phyloP scores from a whole-genome alignment of 352 stramenopile species.

The Phytophthora tubulina region DNA sequence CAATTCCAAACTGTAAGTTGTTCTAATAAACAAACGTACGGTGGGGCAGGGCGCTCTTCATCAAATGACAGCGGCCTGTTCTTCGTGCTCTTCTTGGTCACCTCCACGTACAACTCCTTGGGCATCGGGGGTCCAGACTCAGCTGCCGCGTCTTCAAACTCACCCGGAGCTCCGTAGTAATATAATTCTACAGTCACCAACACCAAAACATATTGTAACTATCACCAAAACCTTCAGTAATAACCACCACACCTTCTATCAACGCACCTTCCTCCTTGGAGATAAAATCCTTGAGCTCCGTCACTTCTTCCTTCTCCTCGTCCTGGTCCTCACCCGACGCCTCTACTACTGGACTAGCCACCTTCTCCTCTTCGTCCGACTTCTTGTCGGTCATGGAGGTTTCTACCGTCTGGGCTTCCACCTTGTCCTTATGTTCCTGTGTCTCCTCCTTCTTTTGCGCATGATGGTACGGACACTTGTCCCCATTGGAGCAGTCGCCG shows the following conservation, averaged over 20 bases:
- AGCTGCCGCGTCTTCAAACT: slow-evolving; percentile 54
- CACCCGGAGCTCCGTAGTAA: slow-evolving; percentile 81
- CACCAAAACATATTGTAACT: slow-evolving; percentile 2
- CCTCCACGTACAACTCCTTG: slow-evolving; percentile 65
- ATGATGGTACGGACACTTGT: slow-evolving; percentile 79
- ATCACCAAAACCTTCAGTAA: slow-evolving; percentile 1
- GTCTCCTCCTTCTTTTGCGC: slow-evolving; percentile 37
- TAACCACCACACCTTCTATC: not conserved
- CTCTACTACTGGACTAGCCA: slow-evolving; percentile 14
- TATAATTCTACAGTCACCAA: slow-evolving; percentile 56
- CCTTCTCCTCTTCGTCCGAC: slow-evolving; percentile 50
- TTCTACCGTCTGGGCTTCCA: slow-evolving; percentile 42
- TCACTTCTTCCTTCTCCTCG: slow-evolving; percentile 41
- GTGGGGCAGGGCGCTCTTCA: slow-evolving; percentile 52
- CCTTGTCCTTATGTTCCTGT: slow-evolving; percentile 32
- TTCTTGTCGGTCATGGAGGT: slow-evolving; percentile 27
- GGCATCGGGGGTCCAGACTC: slow-evolving; percentile 28
- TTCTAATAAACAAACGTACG: slow-evolving; percentile 48
- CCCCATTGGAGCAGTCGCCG: slow-evolving; percentile 67
- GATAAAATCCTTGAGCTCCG: slow-evolving; percentile 78
- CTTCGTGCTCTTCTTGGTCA: slow-evolving; percentile 59
- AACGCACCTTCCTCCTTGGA: slow-evolving; percentile 77
- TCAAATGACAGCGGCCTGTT: slow-evolving; percentile 45
- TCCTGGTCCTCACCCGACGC: slow-evolving; percentile 28
- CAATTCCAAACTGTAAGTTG: not conserved